Conservation (phyloP, 2,329 filamentous ascomycete species). For the Delphinella strobiligena region DNA sequence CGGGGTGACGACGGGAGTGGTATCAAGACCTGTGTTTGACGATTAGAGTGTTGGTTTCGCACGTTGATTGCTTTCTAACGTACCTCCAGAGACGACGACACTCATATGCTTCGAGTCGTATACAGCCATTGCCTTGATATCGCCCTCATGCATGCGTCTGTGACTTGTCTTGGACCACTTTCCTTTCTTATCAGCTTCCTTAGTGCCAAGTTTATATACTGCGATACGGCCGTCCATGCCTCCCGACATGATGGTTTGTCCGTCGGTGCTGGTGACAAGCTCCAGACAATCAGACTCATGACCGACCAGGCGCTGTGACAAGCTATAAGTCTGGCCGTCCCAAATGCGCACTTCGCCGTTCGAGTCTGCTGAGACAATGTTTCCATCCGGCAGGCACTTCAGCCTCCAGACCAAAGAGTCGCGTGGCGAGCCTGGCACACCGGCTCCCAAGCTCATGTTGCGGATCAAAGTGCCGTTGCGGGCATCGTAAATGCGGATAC, state of each 20-base stretch:
- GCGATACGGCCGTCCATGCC: conserved; percentile 86
- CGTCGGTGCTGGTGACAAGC: conserved; percentile 70
- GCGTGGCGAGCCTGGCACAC: conserved; percentile 63
- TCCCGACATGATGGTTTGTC: conserved; percentile 71
- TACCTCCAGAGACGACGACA: conserved; percentile 83
- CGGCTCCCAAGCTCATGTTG: conserved; percentile 75
- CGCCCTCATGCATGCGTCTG: conserved; percentile 77
- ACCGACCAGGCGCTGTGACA: conserved; percentile 71
- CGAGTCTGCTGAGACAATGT: conserved; percentile 90
- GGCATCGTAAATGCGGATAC: conserved; percentile 83
- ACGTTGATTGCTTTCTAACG: conserved; percentile 19
- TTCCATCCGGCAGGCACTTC: conserved; percentile 73
- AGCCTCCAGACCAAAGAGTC: conserved; percentile 90
- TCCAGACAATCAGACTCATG: conserved; percentile 87
- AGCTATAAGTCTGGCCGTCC: conserved; percentile 84
- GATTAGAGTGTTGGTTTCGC: neutral
- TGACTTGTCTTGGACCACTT: conserved; percentile 83
- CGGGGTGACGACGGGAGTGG: conserved; percentile 69
- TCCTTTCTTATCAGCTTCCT: conserved; percentile 29
- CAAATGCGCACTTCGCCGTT: conserved; percentile 88
- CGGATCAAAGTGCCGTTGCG: conserved; percentile 63
- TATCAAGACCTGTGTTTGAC: conserved; percentile 58
- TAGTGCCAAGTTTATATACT: conserved; percentile 57
- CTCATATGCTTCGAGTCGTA: conserved; percentile 78
- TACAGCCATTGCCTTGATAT: conserved; percentile 86